phyloP scores from a whole-genome alignment of 805 yeast genomes.

The Teunomyces atbi region DNA sequence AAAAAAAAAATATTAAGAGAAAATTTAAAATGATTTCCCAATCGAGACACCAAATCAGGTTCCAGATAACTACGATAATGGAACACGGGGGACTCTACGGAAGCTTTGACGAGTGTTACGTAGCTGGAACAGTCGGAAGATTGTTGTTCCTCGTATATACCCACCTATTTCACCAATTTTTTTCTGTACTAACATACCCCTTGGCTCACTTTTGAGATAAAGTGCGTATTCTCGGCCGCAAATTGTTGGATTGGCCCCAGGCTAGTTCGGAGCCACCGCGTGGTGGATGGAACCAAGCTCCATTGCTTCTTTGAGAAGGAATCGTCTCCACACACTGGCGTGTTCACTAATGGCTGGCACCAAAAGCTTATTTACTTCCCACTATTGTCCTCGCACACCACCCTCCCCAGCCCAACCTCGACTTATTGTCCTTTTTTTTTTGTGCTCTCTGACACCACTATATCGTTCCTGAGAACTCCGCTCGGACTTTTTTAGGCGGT shows the following conservation, averaged over 20 bases:
- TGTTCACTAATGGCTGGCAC: not conserved
- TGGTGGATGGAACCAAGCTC: not conserved
- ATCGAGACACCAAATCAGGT: not conserved
- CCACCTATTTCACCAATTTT: too few species aligned
- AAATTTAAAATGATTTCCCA: not conserved
- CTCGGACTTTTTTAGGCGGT: not conserved
- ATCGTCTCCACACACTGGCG: not conserved
- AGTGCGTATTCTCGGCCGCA: not conserved
- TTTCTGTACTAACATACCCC: too few species aligned
- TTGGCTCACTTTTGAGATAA: too few species aligned
- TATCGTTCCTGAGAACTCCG: not conserved
- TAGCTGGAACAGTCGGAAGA: not conserved
- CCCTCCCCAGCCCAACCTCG: not conserved
- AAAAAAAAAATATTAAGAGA: not conserved
- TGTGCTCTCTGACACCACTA: not conserved
- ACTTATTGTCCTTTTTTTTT: not conserved
- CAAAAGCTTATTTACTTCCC: not conserved
- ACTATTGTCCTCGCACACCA: not conserved
- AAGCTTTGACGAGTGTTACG: too few species aligned
- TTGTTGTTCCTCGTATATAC: not conserved
- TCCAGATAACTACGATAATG: too few species aligned
- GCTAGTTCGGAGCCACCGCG: not conserved
- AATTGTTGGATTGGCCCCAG: conserved; percentile 1
- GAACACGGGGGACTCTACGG: too few species aligned
- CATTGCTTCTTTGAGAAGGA: not conserved